Evolutionary conservation across 1,284 basidiomycete genomes (phyloP).

Genomic region (Apiotrichum sp.): DNA sequence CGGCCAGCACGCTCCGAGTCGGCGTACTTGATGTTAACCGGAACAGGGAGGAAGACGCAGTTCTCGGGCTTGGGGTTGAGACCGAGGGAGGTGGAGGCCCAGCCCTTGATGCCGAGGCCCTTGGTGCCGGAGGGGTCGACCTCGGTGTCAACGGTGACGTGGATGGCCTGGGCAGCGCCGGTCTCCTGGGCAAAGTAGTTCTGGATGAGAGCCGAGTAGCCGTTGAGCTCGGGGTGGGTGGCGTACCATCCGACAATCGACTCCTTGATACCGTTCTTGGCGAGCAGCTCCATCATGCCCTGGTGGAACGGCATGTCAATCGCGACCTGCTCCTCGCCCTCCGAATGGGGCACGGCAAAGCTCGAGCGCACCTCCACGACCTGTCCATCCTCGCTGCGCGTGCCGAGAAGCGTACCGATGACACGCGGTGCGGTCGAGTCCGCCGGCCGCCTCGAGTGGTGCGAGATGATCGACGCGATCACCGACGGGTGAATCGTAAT

Average conservation of each 20-base stretch:
- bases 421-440: conserved; percentile 59
- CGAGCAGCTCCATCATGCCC: conserved; percentile 79
- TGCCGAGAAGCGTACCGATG: conserved; percentile 91
- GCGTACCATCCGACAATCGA: conserved; percentile 59
- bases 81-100: conserved; percentile 61
- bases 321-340: conserved; percentile 84
- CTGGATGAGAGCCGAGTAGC: conserved; percentile 95
- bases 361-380: conserved; percentile 68
- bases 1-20: conserved; percentile 75
- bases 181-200: conserved; percentile 96
- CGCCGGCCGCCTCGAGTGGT: conserved; percentile 80
- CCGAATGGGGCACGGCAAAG: conserved; percentile 85
- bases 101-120: conserved; percentile 78
- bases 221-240: conserved; percentile 82
- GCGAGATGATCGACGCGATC: conserved; percentile 92
- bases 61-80: conserved; percentile 84
- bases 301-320: conserved; percentile 96
- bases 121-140: conserved; percentile 57
- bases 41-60: conserved; percentile 82
- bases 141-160: conserved; percentile 81
- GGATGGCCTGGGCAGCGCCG: conserved; percentile 79
- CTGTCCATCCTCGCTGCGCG: conserved; percentile 61
- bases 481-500: conserved; percentile 87
- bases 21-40: conserved; percentile 71
- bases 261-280: conserved; percentile 45